These are phyloP conservation scores for Fusarium sp. DNA, from an alignment of 2,329 filamentous ascomycete genomes.

Conservation along the genomic window DNA sequence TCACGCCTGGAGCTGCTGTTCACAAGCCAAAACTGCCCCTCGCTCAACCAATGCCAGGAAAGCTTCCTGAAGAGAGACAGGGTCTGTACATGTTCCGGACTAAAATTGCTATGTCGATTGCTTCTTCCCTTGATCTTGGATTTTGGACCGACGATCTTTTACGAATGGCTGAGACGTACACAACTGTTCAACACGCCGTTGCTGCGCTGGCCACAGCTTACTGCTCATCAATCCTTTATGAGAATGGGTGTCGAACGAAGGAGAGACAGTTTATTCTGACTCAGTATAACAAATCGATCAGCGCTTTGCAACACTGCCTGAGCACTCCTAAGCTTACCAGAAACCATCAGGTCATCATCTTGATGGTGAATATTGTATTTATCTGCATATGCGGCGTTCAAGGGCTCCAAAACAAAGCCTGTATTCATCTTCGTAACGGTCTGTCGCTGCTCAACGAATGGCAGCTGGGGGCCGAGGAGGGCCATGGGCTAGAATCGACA, in stretches of 20 bases:
- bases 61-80: neutral
- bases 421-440: constrained; percentile 1
- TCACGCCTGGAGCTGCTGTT: neutral
- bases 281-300: neutral
- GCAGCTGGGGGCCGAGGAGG: neutral
- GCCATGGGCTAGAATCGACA: neutral
- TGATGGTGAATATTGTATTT: neutral
- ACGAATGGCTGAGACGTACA: neutral
- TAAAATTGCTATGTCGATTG: neutral
- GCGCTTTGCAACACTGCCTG: neutral
- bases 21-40: neutral
- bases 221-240: neutral
- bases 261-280: neutral
- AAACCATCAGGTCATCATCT: neutral
- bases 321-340: neutral
- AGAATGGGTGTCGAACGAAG: neutral
- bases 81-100: constrained; percentile 10
- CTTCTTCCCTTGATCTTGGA: constrained; percentile 4
- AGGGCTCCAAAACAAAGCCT: neutral
- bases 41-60: neutral
- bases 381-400: neutral
- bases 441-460: neutral
- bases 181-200: constrained; percentile 4
- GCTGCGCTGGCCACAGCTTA: constrained; percentile 2
- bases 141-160: constrained; percentile 11